A percentile compares a stretch with the other conserved stretches of the same genome.
These are phyloP conservation scores for Termitomyces sp. DNA, from an alignment of 768 basidiomycete species.

Conservation along the genomic window DNA sequence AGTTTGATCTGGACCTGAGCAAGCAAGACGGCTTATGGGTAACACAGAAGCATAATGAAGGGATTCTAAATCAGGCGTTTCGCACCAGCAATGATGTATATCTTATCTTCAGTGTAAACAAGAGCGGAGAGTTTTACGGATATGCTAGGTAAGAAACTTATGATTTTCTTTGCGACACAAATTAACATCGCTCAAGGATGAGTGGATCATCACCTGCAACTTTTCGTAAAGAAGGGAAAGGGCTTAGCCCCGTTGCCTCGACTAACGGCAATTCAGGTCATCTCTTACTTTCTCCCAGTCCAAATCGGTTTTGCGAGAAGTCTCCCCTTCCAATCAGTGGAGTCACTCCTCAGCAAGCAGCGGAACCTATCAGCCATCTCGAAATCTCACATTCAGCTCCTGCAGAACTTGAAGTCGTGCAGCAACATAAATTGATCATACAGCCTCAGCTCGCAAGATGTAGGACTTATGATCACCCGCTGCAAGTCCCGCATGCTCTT, in stretches of 20 bases:
- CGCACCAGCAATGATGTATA: constrained; percentile 84
- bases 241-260: not conserved
- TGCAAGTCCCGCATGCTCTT: not conserved
- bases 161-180: no score
- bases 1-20: constrained; percentile 79
- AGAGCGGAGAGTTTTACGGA: constrained; percentile 91
- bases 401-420: constrained; percentile 37
- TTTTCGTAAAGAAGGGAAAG: constrained; percentile 12
- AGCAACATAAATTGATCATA: constrained; percentile 15
- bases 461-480: constrained; percentile 24
- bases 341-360: not conserved
- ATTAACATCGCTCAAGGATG: no score
- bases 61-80: constrained; percentile 85
- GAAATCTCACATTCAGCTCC: constrained; percentile 40
- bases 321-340: constrained; percentile 30
- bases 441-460: constrained; percentile 18
- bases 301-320: constrained; percentile 27
- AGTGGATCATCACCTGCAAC: constrained; percentile 15
- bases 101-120: constrained; percentile 92
- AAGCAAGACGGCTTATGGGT: constrained; percentile 81
- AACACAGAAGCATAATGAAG: constrained; percentile 91
- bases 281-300: constrained; percentile 25
- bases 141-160: constrained; percentile 42
- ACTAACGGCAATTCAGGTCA: not conserved
- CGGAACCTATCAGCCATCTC: no score